Percentiles rank a stretch among this genome's conserved stretches.
Evolutionary conservation across 2,329 filamentous ascomycete genomes (phyloP).

Genomic region (Blastomyces silverae): DNA sequence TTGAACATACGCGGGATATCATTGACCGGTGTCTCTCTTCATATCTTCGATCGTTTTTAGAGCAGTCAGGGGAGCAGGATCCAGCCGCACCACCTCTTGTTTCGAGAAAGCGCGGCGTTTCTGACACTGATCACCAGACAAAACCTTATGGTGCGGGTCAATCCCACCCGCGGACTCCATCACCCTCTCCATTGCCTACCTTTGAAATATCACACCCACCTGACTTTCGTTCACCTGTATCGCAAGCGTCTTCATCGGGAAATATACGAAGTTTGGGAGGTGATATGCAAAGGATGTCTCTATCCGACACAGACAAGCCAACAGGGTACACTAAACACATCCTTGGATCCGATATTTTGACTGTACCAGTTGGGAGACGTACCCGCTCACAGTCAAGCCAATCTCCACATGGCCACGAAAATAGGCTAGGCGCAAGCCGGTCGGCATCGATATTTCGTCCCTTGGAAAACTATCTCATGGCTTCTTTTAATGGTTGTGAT

Average conservation of each 20-base stretch:
- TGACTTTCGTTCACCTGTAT: constrained; percentile 6
- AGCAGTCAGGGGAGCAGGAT: constrained; percentile 22
- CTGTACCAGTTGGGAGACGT: neutral
- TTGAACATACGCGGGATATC: constrained; percentile 54
- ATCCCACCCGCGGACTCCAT: neutral
- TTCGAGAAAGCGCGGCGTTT: constrained; percentile 22
- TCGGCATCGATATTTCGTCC: constrained; percentile 59
- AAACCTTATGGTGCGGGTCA: neutral
- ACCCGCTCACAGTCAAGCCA: constrained; percentile 19
- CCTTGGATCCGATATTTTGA: constrained; percentile 7
- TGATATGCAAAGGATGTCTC: constrained; percentile 1
- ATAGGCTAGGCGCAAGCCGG: constrained; percentile 37
- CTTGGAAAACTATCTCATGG: constrained; percentile 69
- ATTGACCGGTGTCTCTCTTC: constrained; percentile 49
- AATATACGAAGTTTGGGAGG: neutral
- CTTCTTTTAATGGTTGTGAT: constrained; percentile 61
- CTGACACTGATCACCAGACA: constrained; percentile 18
- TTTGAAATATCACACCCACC: constrained; percentile 6
- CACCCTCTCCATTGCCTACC: neutral
- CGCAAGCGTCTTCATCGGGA: constrained; percentile 12
- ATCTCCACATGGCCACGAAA: constrained; percentile 4
- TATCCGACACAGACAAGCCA: constrained; percentile 5
- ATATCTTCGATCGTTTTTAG: constrained; percentile 43
- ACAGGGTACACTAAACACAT: neutral
- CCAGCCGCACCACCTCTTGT: constrained; percentile 20